Base-by-base conservation (phyloP, 2,329 filamentous ascomycete species). In the Trichoderma sp. region DNA sequence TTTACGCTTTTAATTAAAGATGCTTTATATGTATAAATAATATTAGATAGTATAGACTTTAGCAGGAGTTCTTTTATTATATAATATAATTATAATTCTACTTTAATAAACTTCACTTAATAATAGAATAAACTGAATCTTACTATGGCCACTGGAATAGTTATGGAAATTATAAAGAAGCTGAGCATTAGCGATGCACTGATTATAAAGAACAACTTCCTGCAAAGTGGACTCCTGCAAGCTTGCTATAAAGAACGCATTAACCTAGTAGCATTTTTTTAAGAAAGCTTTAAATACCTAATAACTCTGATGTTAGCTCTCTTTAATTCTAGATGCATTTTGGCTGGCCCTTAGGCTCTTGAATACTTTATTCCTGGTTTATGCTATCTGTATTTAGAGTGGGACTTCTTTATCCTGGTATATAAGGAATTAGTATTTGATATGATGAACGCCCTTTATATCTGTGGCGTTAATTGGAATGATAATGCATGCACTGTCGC, bases 351-450 rank as follows among this genome's bases (percentile, higher is more conserved):
- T 19, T 54, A 62, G 19, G 65, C 65, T 21, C 15, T 68, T 14
- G 45, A 65, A 30, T 68, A 64, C 56, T 68, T 68, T 14, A 14
- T 68, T 10, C 67, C 62, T 7, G 17, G 52, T n/a, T 67, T 54
- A 2, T 45, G 43, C 39, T 4, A 14, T 7, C 19, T 48, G 7
- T 39, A 68, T 5, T 45, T 34, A 14, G 24, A 34, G 17, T 68
- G 28, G 63, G 60, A 63, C 19, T 67, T 67, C 54, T 68, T 59
- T 44, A 21, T 68, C 14, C 63, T 51, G 6, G 63, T 43, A 5
- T 68, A 68, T 21, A 67, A 60, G 24, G 59, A 68, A 26, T 68
- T 45, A 12, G 65, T 67, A 1, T 44, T 43, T 14, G 50, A 68
- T 3, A 68, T 68, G 19, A 63, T 68, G 1, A 65, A 67, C 45